Evolutionary conservation across 495 filamentous ascomycete genomes (phyloP).

Genomic region (Cryomyces antarcticus): DNA sequence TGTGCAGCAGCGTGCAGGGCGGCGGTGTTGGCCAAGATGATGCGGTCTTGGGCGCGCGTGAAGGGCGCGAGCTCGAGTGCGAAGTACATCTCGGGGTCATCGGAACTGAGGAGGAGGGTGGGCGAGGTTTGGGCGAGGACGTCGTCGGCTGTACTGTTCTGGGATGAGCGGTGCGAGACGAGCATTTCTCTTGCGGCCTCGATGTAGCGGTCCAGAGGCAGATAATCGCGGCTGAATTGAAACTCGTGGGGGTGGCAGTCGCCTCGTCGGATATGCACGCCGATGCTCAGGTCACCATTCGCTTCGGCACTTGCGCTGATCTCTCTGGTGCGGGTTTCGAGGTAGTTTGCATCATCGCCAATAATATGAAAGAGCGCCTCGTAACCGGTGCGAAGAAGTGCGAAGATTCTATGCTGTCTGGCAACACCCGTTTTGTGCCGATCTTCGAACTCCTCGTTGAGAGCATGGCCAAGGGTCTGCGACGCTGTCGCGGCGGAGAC

Average conservation of each 20-base stretch:
- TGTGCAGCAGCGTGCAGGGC: conserved; percentile 18
- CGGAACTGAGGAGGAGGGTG: conserved; percentile 40
- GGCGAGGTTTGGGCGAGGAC: conserved; percentile 8
- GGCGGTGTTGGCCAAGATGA: conserved; percentile 39
- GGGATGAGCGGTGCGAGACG: conserved; percentile 2
- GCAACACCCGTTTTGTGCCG: conserved; percentile 23
- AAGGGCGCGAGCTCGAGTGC: conserved; percentile 29
- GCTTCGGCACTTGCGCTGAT: conserved; percentile 19
- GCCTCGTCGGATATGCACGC: conserved; percentile 52
- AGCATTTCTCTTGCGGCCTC: conserved; percentile 24
- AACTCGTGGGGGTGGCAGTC: conserved; percentile 47
- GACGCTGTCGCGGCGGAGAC: conserved; percentile 40
- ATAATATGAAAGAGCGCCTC: conserved; percentile 41
- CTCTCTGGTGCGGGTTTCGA: conserved; percentile 26
- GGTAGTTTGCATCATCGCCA: conserved; percentile 34
- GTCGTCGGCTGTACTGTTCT: neutral
- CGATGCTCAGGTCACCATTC: conserved; percentile 29
- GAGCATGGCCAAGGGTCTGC: conserved; percentile 34
- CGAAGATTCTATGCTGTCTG: conserved; percentile 34
- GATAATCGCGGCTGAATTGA: conserved; percentile 44
- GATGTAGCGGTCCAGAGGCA: conserved; percentile 41
- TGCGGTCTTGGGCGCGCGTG: conserved; percentile 38
- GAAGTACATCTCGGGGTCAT: conserved; percentile 47
- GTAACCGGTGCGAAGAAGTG: conserved; percentile 38
- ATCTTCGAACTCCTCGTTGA: conserved; percentile 30